Evolutionary conservation across 495 filamentous ascomycete genomes (phyloP), one percentile per base, ranked within the genome.

Genomic region (Parachaetomium inaequale): DNA sequence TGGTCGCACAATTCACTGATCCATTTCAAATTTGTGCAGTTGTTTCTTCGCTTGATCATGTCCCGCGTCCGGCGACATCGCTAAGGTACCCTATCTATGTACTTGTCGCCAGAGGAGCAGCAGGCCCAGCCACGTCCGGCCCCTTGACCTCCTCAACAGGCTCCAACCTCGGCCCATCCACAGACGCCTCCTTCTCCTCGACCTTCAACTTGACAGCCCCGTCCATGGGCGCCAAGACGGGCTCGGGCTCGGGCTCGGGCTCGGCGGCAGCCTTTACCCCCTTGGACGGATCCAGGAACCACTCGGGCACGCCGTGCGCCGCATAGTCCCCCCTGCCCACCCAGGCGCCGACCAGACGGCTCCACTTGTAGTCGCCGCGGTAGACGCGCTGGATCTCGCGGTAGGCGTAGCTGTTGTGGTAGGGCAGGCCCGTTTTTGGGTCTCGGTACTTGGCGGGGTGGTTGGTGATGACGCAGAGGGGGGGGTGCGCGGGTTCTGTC

Each of bases 401-500:
- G 72, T 88, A 94, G 8, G 90, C 91, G 62, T 87, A 86, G 25
- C 84, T 75, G 67, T 88, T 91, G 40, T 83, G 82, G 72, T 90
- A 96, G 11, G 88, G 84, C 25, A 96, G 79, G 0, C 87, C 87
- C 0, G 91, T 95, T 63, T 79, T 81, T 0, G 89, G 88, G 67
- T 96, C 91, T 38, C 85, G 80, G 72, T 91, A 94, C 47, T 81
- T 84, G 23, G 91, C 91, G 43, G 88, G 86, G 52, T 89, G 83
- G 65, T 86, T 85, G 10, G 91, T 94, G 72, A 96, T 93, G 56
- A 86, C 85, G 72, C 91, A 96, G 52, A 87, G 79, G 52, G 82
- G 71, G 6, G 66, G 64, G 2, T 77, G 74, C 23, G 72, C 69
- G 59, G 79, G 79, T 72, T 82, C 81, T 83, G 46, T 23, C 28